These are phyloP conservation scores for Ustilago trichophora DNA, from an alignment of 1,284 basidiomycete genomes.

Conservation along the genomic window DNA sequence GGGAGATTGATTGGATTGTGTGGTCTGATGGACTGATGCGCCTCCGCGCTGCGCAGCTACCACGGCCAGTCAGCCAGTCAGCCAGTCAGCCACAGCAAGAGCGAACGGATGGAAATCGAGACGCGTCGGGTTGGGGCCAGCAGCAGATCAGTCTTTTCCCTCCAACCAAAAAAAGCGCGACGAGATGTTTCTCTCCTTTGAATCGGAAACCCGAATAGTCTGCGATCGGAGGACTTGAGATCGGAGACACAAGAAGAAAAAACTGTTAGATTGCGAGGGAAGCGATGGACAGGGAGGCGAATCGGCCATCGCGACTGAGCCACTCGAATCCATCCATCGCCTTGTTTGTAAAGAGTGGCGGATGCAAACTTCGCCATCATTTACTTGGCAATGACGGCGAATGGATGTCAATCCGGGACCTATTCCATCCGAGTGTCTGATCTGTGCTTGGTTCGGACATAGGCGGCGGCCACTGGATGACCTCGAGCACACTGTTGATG, in stretches of 20 bases:
- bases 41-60: too few species aligned
- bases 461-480: constrained; percentile 11
- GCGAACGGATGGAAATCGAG: background rate
- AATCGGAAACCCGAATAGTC: too few species aligned
- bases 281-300: background rate
- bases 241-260: background rate
- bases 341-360: too few species aligned
- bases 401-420: constrained; percentile 13
- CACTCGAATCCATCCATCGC: constrained; percentile 1
- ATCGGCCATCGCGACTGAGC: constrained; percentile 3
- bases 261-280: too few species aligned
- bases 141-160: background rate
- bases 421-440: constrained; percentile 2
- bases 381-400: constrained; percentile 4
- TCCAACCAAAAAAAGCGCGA: background rate
- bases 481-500: background rate
- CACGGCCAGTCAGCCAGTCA: background rate
- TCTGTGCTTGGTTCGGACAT: constrained; percentile 31
- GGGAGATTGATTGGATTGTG: too few species aligned
- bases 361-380: too few species aligned
- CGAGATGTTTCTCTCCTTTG: background rate
- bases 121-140: constrained; percentile 8
- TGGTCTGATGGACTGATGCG: too few species aligned
- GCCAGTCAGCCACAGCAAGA: background rate
- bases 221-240: too few species aligned